Conservation (phyloP, 345 rosid genomes). For the Gossypium australe region DNA sequence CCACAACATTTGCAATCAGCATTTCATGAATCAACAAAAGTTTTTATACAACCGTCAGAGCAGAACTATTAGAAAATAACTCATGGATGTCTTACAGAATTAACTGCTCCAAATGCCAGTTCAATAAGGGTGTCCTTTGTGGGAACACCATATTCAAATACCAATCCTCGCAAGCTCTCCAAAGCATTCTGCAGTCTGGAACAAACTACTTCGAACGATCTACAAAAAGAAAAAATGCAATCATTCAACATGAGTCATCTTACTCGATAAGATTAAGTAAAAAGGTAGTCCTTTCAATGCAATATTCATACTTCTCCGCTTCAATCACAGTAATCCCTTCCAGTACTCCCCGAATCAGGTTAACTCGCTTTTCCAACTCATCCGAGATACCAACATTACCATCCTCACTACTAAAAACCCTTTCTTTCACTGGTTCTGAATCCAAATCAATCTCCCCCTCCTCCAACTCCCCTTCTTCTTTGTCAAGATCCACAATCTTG, state of each 20-base stretch:
- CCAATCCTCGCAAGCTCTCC: constrained; percentile 54
- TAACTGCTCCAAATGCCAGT: constrained; percentile 42
- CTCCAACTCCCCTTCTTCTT: constrained; percentile 93
- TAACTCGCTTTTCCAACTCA: constrained; percentile 37
- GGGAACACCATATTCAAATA: constrained; percentile 28
- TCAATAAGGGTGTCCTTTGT: constrained; percentile 42
- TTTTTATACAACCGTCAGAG: background rate
- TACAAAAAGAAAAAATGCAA: constrained; percentile 30
- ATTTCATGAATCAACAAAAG: background rate
- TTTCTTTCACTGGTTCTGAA: background rate
- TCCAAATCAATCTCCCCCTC: constrained; percentile 96
- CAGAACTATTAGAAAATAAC: background rate
- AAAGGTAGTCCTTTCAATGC: constrained; percentile 4
- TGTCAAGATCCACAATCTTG: constrained; percentile 31
- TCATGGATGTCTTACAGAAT: constrained; percentile 43
- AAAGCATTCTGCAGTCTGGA: constrained; percentile 49
- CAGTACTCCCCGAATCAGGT: constrained; percentile 46
- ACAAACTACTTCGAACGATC: constrained; percentile 66
- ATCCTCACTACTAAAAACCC: constrained; percentile 18
- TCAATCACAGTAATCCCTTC: constrained; percentile 48
- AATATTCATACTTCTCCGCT: constrained; percentile 63
- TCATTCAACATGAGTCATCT: constrained; percentile 7
- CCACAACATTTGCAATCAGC: background rate
- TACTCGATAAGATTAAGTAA: background rate
- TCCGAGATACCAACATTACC: constrained; percentile 22